phyloP scores from a whole-genome alignment of 208 protist genomes.

The Trypanosoma avium region DNA sequence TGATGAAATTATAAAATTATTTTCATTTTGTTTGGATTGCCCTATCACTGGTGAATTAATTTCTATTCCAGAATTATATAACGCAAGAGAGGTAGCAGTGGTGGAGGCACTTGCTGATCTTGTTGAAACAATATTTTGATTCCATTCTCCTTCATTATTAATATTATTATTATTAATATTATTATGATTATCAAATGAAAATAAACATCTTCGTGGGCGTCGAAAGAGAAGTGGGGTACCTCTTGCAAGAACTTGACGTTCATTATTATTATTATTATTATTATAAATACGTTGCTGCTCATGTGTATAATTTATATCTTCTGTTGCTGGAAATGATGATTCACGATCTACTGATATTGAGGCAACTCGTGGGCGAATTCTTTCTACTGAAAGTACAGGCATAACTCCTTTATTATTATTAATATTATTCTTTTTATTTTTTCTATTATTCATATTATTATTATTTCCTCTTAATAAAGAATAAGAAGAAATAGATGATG shows the following conservation, averaged over 20 bases:
- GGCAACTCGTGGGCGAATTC: too few species aligned
- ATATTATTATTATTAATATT: not conserved
- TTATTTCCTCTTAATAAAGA: not conserved
- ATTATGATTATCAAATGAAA: not conserved
- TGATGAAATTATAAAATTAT: constrained; percentile 10
- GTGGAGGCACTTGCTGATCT: not conserved
- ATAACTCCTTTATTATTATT: not conserved
- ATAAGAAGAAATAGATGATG: too few species aligned
- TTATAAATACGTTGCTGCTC: too few species aligned
- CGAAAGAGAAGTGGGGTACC: constrained; percentile 27
- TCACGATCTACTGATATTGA: too few species aligned
- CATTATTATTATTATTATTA: constrained; percentile 22
- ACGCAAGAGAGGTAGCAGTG: not conserved
- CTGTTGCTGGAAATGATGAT: too few species aligned
- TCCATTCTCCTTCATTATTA: too few species aligned
- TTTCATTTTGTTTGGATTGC: not conserved
- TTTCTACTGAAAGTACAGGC: not conserved
- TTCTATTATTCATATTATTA: too few species aligned
- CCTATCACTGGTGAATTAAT: not conserved
- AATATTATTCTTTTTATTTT: too few species aligned
- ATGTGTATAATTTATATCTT: too few species aligned
- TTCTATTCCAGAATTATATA: not conserved
- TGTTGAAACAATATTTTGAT: not conserved
- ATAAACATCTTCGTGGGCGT: constrained; percentile 7
- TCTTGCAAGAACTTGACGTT: constrained; percentile 21